Evolutionary conservation across 441 rosid species (phyloP), one percentile per base, ranked within the genome.

Genomic region (Bocquillonia castaneifolia): DNA sequence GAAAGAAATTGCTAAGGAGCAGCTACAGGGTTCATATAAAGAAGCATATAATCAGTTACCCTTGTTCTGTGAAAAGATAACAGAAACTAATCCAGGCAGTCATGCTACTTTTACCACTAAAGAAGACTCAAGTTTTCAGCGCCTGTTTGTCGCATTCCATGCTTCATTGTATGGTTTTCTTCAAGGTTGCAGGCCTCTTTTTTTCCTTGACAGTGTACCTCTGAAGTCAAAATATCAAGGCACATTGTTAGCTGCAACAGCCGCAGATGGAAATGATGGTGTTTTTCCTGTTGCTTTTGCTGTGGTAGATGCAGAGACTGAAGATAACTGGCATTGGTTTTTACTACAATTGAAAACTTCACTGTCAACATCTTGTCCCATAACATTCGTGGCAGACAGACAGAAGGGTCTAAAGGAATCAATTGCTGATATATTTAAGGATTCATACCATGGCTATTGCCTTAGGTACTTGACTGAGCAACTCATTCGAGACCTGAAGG

Each of bases 261-360:
- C 97, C 62, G 89, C 85, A 15, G 97, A 93, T 73, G 98, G 89
- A 34, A 78, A 88, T 66, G 96, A 93, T 54, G 80, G 81, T 58
- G 92, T 84, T 61, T 90, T 86, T 77, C 98, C 97, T 67, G 84
- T 90, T 22, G 96, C 96, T 61, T 93, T 93, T 62, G 85, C 92
- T 5, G 89, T 90, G 36, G 91, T 86, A 1, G 98, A 90, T 73
- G 79, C 87, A 5, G 96, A 93, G 78, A 89, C 83, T 1, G 81
- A 80, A 31, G 90, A 85, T 59, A 88, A 88, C 67, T 93, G 98
- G 98, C 86, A 81, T 76, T 93, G 98, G 98, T 93, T 93, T 80
- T 79, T 93, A 74, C 79, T 79, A 63, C 96, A 93, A 71, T 65
- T 90, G 73, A 88, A 83, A 82, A 66, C 88, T 68, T 90, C 90